Evolutionary conservation across 192 early-diverging fungal genomes (phyloP).

Genomic region (Funneliformis mosseae): DNA sequence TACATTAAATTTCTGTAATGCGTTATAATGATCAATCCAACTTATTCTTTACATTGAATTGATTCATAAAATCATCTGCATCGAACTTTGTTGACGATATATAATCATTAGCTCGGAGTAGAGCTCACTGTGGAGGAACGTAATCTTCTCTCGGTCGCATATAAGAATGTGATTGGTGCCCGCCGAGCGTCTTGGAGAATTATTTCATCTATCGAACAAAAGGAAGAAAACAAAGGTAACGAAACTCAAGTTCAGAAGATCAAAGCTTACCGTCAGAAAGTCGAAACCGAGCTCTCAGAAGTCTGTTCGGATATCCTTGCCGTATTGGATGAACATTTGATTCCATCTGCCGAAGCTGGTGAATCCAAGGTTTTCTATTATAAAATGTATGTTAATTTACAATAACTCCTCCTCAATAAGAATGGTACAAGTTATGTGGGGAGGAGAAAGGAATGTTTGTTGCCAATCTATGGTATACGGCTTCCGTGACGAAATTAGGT

Average conservation of each 20-base stretch:
- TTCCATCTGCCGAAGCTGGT: slow-evolving; percentile 84
- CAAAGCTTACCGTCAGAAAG: slow-evolving; percentile 86
- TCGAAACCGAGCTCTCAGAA: slow-evolving; percentile 88
- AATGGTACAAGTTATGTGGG: too few relatives aligned
- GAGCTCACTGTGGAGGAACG: slow-evolving; percentile 96
- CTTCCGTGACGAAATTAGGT: too few relatives aligned
- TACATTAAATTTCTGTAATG: slow-evolving; percentile 28
- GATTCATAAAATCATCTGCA: background rate
- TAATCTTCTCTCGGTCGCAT: slow-evolving; percentile 95
- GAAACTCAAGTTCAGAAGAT: slow-evolving; percentile 86
- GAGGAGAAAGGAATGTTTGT: too few relatives aligned
- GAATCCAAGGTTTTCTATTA: slow-evolving; percentile 99
- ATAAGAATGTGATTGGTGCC: slow-evolving; percentile 98
- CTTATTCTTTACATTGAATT: slow-evolving; percentile 48
- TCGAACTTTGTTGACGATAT: background rate
- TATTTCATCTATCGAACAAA: slow-evolving; percentile 95
- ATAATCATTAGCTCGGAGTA: slow-evolving; percentile 60
- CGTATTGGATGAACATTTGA: slow-evolving; percentile 85
- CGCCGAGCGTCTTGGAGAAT: slow-evolving; percentile 97
- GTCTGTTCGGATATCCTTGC: slow-evolving; percentile 92
- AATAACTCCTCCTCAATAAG: slow-evolving; percentile 56
- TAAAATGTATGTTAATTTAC: slow-evolving; percentile 84
- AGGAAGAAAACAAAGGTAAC: slow-evolving; percentile 90
- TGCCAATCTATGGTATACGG: too few relatives aligned
- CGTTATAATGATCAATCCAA: slow-evolving; percentile 53